Evolutionary conservation across 768 basidiomycete genomes (phyloP).

Genomic region (Mycena epipterygia): DNA sequence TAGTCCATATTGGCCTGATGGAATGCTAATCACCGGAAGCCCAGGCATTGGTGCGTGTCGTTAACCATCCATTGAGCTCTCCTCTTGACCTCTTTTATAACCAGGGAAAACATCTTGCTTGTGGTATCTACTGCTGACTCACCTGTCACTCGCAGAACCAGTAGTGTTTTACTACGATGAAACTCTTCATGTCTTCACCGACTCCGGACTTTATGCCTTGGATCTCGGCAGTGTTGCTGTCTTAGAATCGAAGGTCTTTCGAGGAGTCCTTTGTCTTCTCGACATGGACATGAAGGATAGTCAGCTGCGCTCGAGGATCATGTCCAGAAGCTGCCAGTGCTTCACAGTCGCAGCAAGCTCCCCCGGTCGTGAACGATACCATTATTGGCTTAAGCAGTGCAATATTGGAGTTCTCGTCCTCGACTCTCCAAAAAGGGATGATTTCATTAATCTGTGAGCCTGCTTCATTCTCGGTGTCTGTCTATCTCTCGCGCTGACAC

Average conservation of each 20-base stretch:
- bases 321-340: neutral
- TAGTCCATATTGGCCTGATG: neutral
- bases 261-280: neutral
- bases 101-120: neutral
- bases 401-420: neutral
- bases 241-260: neutral
- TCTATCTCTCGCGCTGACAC: neutral
- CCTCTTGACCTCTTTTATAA: neutral
- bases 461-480: neutral
- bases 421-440: neutral
- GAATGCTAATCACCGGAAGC: neutral
- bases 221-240: neutral
- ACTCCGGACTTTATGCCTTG: neutral
- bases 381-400: neutral
- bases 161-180: neutral
- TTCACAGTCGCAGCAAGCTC: neutral
- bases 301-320: neutral
- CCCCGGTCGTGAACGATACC: neutral
- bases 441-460: neutral
- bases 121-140: neutral
- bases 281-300: neutral
- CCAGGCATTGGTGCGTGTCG: neutral
- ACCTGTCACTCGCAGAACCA: neutral
- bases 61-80: neutral
- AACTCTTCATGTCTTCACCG: neutral